Percentiles rank a stretch among this genome's conserved stretches.
Evolutionary conservation across 163 green algal genomes (phyloP).

Genomic region (Smithsoniella earleae): DNA sequence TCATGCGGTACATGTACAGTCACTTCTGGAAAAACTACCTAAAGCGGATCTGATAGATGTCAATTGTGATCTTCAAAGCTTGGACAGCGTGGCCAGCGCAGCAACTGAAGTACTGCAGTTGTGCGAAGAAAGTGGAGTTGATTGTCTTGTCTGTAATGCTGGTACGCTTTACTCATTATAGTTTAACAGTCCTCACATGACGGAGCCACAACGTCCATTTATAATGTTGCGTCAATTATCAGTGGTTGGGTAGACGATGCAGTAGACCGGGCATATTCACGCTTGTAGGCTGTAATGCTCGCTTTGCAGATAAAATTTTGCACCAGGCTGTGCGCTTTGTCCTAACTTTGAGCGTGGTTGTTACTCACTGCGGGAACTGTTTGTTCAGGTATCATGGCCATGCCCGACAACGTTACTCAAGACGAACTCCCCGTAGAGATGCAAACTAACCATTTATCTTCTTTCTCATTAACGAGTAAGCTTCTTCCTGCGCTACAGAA

Average conservation of each 20-base stretch:
- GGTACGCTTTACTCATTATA: background rate
- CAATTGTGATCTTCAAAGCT: background rate
- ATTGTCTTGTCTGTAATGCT: constrained; percentile 10
- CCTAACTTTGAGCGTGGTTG: background rate
- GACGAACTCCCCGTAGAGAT: background rate
- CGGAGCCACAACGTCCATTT: background rate
- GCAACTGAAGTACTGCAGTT: background rate
- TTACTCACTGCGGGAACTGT: background rate
- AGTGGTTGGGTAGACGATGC: background rate
- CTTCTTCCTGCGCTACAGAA: background rate
- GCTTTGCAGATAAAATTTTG: background rate
- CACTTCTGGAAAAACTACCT: background rate
- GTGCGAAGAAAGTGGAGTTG: background rate
- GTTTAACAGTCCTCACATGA: background rate
- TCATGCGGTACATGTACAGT: too few relatives aligned
- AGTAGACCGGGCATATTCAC: background rate
- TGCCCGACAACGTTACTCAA: background rate
- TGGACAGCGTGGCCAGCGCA: background rate
- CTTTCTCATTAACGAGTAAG: background rate
- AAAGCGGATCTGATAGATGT: background rate
- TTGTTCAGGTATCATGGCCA: background rate
- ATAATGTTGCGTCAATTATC: background rate
- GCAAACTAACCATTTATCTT: constrained; percentile 10
- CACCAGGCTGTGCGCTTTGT: background rate
- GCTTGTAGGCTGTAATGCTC: background rate